Conservation (phyloP, 306 rosid genomes). For the Oxytropis ochrocephala region DNA sequence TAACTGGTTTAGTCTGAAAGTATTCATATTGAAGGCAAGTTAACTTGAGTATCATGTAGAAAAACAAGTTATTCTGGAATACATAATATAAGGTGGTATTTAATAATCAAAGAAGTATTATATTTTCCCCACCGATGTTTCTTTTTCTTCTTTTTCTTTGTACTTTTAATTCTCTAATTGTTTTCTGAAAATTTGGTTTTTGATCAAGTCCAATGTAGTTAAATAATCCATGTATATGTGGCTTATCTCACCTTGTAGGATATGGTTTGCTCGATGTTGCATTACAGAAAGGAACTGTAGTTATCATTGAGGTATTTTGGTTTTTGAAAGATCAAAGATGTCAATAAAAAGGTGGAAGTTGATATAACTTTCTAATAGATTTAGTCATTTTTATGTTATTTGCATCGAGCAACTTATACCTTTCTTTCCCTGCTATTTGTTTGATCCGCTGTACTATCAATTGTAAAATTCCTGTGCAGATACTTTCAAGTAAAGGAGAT, state of each 20-base stretch:
- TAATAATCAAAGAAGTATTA: not conserved
- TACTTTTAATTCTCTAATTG: not conserved
- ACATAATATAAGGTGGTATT: not conserved
- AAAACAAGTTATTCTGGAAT: not conserved
- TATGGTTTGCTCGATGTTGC: not conserved
- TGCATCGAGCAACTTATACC: not conserved
- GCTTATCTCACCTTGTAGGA: not conserved
- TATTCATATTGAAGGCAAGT: not conserved
- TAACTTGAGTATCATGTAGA: not conserved
- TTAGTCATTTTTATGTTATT: not conserved
- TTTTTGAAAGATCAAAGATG: not conserved
- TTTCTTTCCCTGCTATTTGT: not conserved
- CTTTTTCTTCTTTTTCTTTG: no score
- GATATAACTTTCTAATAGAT: not conserved
- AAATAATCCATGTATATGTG: not conserved
- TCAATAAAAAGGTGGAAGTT: not conserved
- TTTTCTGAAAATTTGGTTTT: not conserved
- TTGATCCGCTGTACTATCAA: constrained; percentile 8
- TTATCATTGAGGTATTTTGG: not conserved
- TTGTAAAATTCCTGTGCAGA: constrained; percentile 39
- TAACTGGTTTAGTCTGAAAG: not conserved
- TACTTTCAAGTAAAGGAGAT: no score
- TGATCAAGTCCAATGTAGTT: not conserved
- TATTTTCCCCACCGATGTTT: not conserved
- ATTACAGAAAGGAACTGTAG: not conserved